A percentile compares a stretch with the other conserved stretches of the same genome.
These are phyloP conservation scores for Lipomyces yamanashiensis DNA, from an alignment of 805 yeast species.

Conservation along the genomic window DNA sequence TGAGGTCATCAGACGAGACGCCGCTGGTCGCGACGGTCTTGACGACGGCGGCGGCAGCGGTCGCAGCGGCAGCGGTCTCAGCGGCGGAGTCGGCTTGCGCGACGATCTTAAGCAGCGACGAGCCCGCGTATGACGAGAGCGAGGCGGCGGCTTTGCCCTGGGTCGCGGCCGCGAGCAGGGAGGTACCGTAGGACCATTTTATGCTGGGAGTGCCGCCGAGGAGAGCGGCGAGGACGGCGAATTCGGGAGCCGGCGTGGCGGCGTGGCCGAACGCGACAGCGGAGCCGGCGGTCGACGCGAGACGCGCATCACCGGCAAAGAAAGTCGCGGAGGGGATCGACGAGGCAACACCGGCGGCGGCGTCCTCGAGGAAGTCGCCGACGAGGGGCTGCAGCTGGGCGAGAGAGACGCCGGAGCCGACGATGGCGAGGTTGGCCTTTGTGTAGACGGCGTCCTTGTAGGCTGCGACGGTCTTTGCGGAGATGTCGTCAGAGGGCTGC, in stretches of 20 bases:
- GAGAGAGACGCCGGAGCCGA: constrained; percentile 73
- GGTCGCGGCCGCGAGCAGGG: constrained; percentile 56
- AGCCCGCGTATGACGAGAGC: constrained; percentile 71
- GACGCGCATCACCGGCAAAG: constrained; percentile 65
- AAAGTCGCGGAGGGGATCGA: constrained; percentile 51
- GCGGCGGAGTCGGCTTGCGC: constrained; percentile 64
- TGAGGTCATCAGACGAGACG: constrained; percentile 46
- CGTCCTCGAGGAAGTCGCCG: constrained; percentile 56
- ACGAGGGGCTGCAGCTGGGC: constrained; percentile 72
- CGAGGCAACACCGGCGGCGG: constrained; percentile 62
- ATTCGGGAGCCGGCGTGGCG: constrained; percentile 63
- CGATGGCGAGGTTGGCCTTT: constrained; percentile 69
- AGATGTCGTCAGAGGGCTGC: constrained; percentile 62
- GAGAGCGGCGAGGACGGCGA: constrained; percentile 71
- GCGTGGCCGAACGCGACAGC: constrained; percentile 85
- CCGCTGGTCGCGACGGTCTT: constrained; percentile 34
- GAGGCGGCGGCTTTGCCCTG: constrained; percentile 52
- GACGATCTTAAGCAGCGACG: constrained; percentile 76
- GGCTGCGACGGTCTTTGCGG: constrained; percentile 66
- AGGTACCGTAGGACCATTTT: constrained; percentile 58
- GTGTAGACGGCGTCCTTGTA: constrained; percentile 73
- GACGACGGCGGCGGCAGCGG: constrained; percentile 40
- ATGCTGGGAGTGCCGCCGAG: constrained; percentile 55
- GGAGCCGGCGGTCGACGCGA: constrained; percentile 66
- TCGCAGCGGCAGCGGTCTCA: constrained; percentile 63